These are phyloP conservation scores for Sonneratia alba DNA, from an alignment of 345 rosid species.

Conservation along the genomic window DNA sequence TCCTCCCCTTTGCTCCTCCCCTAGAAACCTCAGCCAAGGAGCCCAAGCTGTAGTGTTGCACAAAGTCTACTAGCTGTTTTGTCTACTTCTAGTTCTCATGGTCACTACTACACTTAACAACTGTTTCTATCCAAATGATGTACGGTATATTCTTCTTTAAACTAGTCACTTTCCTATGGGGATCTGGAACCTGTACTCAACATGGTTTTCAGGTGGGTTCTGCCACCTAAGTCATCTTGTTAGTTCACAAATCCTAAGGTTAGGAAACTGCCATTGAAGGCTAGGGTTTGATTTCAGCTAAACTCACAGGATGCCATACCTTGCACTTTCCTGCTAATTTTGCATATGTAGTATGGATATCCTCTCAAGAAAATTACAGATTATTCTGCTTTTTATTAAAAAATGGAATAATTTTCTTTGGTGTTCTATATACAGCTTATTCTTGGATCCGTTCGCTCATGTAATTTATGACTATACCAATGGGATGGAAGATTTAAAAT, in stretches of 20 bases:
- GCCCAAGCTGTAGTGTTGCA: background rate
- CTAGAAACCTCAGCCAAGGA: background rate
- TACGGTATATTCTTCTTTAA: background rate
- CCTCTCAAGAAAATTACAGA: background rate
- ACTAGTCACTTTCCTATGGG: background rate
- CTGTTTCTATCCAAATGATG: background rate
- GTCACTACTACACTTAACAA: background rate
- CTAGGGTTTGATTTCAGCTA: background rate
- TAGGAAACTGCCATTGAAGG: background rate
- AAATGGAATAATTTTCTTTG: background rate
- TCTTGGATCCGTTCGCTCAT: constrained; percentile 52
- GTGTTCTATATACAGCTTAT: constrained; percentile 32
- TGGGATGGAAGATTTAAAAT: constrained; percentile 67
- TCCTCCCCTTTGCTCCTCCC: background rate
- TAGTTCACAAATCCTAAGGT: background rate
- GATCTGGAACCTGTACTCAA: background rate
- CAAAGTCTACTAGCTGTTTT: background rate
- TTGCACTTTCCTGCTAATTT: background rate
- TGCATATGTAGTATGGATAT: background rate
- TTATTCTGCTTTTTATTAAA: background rate
- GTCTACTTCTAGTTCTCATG: background rate
- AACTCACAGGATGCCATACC: background rate
- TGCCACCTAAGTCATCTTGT: background rate
- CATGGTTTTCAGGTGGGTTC: background rate
- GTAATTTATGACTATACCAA: constrained; percentile 61